Evolutionary conservation across 805 yeast species (phyloP), one percentile per base, ranked within the genome.

Genomic region (Ogataea sp.): DNA sequence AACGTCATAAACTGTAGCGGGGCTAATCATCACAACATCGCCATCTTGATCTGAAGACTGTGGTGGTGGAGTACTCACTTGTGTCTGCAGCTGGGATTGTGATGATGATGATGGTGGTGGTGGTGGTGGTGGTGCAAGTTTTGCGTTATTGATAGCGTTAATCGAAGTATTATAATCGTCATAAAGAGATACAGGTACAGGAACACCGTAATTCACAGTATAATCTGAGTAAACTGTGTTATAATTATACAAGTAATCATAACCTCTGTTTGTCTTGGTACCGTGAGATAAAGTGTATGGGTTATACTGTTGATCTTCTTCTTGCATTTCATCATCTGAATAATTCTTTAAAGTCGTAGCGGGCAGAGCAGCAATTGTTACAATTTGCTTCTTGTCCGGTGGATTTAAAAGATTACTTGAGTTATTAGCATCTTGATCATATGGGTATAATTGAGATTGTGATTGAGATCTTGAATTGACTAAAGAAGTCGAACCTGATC

Each of bases 341-440:
- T 83, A 75, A 7, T 86, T 85, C 55, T 89, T 88, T 40, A 90
- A 71, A 0, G 86, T 78, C 0, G 97, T 88, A 2, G 96, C 80
- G 2, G 97, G 97, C 38, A 90, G 62, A 33, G 78, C 67, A 28
- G 86, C 87, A 46, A 89, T 88, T 10, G 86, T 83, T 33, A 73
- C 72, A 45, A 43, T 49, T 10, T 39, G 45, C 35, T 38, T 36
- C 6, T 32, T 26, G 9, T 27, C 20, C 6, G 36, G 25, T 4
- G 43, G 23, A 30, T 29, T 11, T 15, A 15, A 16, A 6, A 20
- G 16, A 15, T 26, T 9, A 26, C 20, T 33, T 9, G 5, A 7
- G 13, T 26, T 26, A 26, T 26, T 26, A 9, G 29, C 8, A 26
- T 26, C n/a, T n/a, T n/a, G n/a, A n/a, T n/a, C n/a, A n/a, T n/a